Evolutionary conservation across 2,329 filamentous ascomycete species (phyloP), one percentile per base, ranked within the genome.

Genomic region (Ophiostoma novo-ulmi): DNA sequence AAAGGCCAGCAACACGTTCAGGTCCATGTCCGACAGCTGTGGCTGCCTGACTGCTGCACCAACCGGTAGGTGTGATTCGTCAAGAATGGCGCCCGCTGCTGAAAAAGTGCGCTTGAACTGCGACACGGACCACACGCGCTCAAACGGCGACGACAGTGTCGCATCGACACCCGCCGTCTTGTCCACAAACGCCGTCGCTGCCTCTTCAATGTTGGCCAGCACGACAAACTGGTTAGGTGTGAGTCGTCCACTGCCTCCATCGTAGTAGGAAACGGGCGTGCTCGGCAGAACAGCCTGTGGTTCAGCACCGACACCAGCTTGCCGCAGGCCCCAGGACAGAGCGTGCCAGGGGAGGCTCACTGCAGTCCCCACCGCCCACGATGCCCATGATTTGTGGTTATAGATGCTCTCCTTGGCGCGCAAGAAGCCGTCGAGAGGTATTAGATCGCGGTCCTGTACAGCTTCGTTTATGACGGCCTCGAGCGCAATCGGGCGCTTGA

Each of bases 401-500:
- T 94, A 94, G 73, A 97, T 88, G 80, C 88, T 94, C 70, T 89
- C 87, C 69, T 84, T 85, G 1, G 85, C 82, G 4, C 76, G 78
- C 70, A 91, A 79, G 75, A 97, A 99, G 11, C 90, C 85, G 17
- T 86, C 81, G 13, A 94, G 76, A 0, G 90, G 87, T 14, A 97
- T 82, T 78, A 97, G 86, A 64, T 90, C 88, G 66, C 85, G 88
- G 63, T 84, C 87, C 69, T 85, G 82, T 0, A 95, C 81, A 0
- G 91, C 91, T 75, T 98, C 94, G 39, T 81, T 80, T 67, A 98
- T 82, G 5, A 94, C 95, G 3, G 89, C 87, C 0, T 91, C 91
- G 0, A 99, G 82, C 3, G 91, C 92, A 11, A 94, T 84, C 1
- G 95, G 95, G 65, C 89, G 86, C 1, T 95, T 95, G 79, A 88